phyloP scores from a whole-genome alignment of 495 filamentous ascomycete species.

The Neurospora sublineolata region DNA sequence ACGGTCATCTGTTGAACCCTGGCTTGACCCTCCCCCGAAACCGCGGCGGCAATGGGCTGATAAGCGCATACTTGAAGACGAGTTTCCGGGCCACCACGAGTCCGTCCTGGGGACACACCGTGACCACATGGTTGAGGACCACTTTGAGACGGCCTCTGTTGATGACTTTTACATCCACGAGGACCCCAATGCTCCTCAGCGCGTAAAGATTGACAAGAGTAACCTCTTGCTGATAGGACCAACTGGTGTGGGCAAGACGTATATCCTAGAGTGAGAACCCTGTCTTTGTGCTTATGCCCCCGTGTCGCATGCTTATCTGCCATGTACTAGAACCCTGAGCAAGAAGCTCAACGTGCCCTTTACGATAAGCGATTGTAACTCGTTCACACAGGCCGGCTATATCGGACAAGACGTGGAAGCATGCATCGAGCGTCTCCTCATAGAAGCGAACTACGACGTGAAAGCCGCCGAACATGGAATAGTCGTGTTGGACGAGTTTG shows the following conservation, averaged over 20 bases:
- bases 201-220: slow-evolving; percentile 83
- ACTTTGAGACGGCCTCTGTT: slow-evolving; percentile 2
- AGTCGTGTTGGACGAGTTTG: slow-evolving; percentile 89
- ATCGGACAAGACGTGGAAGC: slow-evolving; percentile 94
- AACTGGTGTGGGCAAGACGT: slow-evolving; percentile 91
- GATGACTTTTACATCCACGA: slow-evolving; percentile 31
- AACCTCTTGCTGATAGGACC: slow-evolving; percentile 90
- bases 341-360: slow-evolving; percentile 79
- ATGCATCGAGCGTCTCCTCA: slow-evolving; percentile 78
- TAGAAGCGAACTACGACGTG: slow-evolving; percentile 83
- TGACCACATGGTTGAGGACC: slow-evolving; percentile 4
- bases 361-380: slow-evolving; percentile 93
- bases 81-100: slow-evolving; percentile 63
- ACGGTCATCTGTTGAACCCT: slow-evolving; percentile 10
- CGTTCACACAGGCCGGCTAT: slow-evolving; percentile 94
- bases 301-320: slow-evolving; percentile 3
- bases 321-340: slow-evolving; percentile 29
- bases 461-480: slow-evolving; percentile 81
- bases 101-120: slow-evolving; percentile 37
- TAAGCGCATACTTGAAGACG: slow-evolving; percentile 46
- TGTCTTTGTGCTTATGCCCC: neutral
- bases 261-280: slow-evolving; percentile 62
- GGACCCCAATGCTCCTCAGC: slow-evolving; percentile 37
- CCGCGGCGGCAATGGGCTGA: slow-evolving; percentile 16
- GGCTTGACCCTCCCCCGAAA: slow-evolving; percentile 11